Base-by-base conservation (phyloP, 169 alveolate genomes). In the Hepatocystis sp. region DNA sequence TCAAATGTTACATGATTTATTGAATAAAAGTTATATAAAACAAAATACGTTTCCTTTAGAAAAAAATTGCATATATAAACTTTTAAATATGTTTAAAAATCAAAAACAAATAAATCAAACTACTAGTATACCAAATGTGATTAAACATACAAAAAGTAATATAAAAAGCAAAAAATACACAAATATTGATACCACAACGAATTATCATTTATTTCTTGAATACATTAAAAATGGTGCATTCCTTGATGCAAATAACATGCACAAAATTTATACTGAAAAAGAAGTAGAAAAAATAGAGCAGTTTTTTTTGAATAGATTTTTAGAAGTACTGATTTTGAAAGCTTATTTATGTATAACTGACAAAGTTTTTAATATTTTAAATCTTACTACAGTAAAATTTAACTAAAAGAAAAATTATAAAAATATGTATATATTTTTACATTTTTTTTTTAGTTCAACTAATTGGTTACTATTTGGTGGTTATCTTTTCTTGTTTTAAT, bases 291-390 rank as follows among this genome's bases (percentile, higher is more conserved):
- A 67, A 67, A 52, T 51, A 0, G 17, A 52, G 34, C 3, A 55
- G 4, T 36, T 51, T 56, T 8, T 67, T 67, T 52, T 52, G 5
- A 71, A 71, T 15, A 44, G 46, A 71, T 56, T 58, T 40, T 32
- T 71, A 11, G 86, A 56, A 55, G 52, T 71, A 56, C 28, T 58
- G 13, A 58, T 55, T 71, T 56, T 71, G 86, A 60, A 71, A 25
- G 19, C 76, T 0, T 71, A 71, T 49, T 34, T 71, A 19, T 55
- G 11, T 63, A 30, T 71, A 34, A 65, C 58, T 7, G 28, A 49
- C 19, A 40, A 44, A 71, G 44, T 21, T n/a, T 71, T 71, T 23
- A 15, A 36, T n/a, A 71, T 71, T 28, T 34, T 71, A 36, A 71
- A 71, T 25, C 61, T 71, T 47, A 61, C 40, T 17, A 51, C 58